Evolutionary conservation across 441 rosid genomes (phyloP).

Genomic region (Omphalea diandra): DNA sequence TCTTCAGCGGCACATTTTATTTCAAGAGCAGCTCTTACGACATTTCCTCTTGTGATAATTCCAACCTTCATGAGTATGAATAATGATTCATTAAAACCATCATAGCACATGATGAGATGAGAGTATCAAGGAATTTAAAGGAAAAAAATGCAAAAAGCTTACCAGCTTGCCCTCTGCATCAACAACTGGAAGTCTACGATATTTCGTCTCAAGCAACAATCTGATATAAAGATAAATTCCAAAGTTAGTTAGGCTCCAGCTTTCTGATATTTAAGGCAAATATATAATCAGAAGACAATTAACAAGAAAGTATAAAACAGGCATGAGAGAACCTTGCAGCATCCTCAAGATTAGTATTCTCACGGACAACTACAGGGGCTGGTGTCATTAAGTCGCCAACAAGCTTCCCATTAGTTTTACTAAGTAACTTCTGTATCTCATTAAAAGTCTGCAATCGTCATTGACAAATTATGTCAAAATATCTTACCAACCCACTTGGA

Average conservation of each 20-base stretch:
- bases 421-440: conserved; percentile 75
- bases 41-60: conserved; percentile 91
- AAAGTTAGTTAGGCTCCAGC: conserved; percentile 13
- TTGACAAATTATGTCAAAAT: conserved; percentile 4
- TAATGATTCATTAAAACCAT: conserved; percentile 6
- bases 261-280: not conserved
- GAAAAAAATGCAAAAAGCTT: conserved; percentile 23
- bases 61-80: conserved; percentile 53
- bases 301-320: not conserved
- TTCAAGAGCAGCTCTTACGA: conserved; percentile 84
- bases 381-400: conserved; percentile 88
- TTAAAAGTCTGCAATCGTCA: conserved; percentile 71
- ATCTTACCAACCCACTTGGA: not conserved
- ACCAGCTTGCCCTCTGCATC: conserved; percentile 84
- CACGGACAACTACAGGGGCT: conserved; percentile 77
- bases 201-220: conserved; percentile 83
- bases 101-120: not conserved
- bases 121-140: not conserved
- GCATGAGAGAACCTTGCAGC: conserved; percentile 65
- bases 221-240: conserved; percentile 35
- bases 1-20: conserved; percentile 57
- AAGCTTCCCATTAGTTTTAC: conserved; percentile 82
- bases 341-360: conserved; percentile 84
- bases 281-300: not conserved
- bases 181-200: conserved; percentile 92